A percentile compares a stretch with the other conserved stretches of the same genome.
phyloP scores from a whole-genome alignment of 768 basidiomycete genomes.

The Lactarius indigo region DNA sequence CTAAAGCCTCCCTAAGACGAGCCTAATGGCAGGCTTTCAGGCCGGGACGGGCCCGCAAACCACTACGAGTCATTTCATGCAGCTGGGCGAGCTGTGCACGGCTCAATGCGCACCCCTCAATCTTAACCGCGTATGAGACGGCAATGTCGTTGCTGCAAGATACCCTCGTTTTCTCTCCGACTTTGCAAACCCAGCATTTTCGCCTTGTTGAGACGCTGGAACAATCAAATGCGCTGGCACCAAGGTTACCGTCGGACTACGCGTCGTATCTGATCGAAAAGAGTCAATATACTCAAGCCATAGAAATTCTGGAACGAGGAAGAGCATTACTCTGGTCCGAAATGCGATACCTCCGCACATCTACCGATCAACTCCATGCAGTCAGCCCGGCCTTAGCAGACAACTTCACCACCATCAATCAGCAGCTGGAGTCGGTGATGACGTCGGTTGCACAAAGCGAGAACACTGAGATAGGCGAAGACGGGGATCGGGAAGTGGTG shows the following conservation, averaged over 20 bases:
- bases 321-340: constrained; percentile 3
- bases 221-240: no score
- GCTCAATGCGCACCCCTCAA: no score
- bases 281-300: neutral
- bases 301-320: constrained; percentile 5
- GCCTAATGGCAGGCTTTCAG: no score
- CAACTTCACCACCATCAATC: neutral
- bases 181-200: neutral
- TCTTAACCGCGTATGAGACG: no score
- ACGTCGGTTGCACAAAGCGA: neutral
- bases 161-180: no score
- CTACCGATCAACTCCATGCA: neutral
- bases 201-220: neutral
- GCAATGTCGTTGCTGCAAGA: no score
- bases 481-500: no score
- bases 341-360: neutral
- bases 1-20: no score
- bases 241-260: neutral
- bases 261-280: neutral
- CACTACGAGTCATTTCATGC: neutral
- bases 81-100: neutral
- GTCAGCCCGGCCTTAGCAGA: neutral
- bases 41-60: no score
- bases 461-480: neutral
- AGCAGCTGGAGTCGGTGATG: neutral